Evolutionary conservation across 306 rosid species (phyloP).

Genomic region (Corylus americana): DNA sequence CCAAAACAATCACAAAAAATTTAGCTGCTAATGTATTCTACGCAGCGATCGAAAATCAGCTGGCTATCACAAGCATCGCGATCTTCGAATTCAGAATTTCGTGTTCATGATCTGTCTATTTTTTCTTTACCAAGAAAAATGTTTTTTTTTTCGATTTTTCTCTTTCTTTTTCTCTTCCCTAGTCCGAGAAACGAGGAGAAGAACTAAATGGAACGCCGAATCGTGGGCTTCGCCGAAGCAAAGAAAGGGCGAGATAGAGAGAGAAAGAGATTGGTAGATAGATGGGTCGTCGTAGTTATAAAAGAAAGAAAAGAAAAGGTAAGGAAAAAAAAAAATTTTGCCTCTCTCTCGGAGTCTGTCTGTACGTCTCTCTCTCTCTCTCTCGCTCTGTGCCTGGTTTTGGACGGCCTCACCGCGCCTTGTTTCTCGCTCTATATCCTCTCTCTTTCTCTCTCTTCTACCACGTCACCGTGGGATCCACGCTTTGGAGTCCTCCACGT

Average conservation of each 20-base stretch:
- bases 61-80: constrained; percentile 33
- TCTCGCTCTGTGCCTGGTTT: constrained; percentile 12
- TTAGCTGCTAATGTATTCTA: constrained; percentile 44
- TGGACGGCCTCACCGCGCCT: constrained; percentile 64
- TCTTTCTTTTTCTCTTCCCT: neutral
- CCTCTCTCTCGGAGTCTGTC: constrained; percentile 13
- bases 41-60: constrained; percentile 48
- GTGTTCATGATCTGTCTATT: constrained; percentile 25
- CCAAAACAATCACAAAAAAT: constrained; percentile 15
- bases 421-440: constrained; percentile 43
- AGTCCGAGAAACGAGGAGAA: constrained; percentile 24
- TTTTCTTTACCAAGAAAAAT: constrained; percentile 8
- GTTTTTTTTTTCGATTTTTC: constrained; percentile 1
- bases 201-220: constrained; percentile 34
- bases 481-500: constrained; percentile 55
- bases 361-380: neutral
- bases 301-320: neutral
- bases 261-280: no score
- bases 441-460: neutral
- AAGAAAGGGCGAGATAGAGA: constrained; percentile 3
- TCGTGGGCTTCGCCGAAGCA: constrained; percentile 33
- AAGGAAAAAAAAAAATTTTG: neutral
- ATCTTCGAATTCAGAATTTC: constrained; percentile 49
- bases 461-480: constrained; percentile 84
- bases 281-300: neutral